A percentile compares a stretch with the other conserved stretches of the same genome.
phyloP scores from a whole-genome alignment of 2,329 filamentous ascomycete genomes.

The Claviceps pusilla region DNA sequence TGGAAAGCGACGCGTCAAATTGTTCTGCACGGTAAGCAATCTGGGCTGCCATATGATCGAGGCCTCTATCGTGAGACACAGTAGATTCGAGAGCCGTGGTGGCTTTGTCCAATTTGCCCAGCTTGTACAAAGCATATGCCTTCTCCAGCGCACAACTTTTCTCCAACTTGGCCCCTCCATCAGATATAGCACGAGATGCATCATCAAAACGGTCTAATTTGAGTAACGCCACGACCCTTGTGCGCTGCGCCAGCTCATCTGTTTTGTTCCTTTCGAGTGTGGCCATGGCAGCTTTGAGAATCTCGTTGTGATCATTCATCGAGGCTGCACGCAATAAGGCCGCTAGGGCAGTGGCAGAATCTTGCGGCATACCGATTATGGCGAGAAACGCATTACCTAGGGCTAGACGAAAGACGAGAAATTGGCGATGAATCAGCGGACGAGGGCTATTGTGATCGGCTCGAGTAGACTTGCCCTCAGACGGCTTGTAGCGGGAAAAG shows the following conservation, averaged over 20 bases:
- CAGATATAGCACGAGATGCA: conserved; percentile 52
- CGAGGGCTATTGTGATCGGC: not conserved
- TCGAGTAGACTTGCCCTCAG: not conserved
- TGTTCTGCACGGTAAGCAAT: conserved; percentile 60
- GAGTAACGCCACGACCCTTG: conserved; percentile 58
- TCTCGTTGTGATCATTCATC: conserved; percentile 58
- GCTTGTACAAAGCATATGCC: conserved; percentile 74
- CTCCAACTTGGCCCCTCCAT: conserved; percentile 46
- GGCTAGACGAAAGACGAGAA: not conserved
- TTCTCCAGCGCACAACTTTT: conserved; percentile 51
- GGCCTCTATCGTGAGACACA: conserved; percentile 19
- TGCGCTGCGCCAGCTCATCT: conserved; percentile 47
- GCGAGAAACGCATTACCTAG: not conserved
- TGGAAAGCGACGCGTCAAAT: conserved; percentile 48
- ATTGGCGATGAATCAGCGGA: not conserved
- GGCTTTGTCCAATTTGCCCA: conserved; percentile 54
- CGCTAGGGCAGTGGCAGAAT: conserved; percentile 35
- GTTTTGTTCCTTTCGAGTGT: conserved; percentile 46
- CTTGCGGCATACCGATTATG: conserved; percentile 23
- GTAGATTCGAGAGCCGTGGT: conserved; percentile 25
- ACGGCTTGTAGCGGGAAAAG: not conserved
- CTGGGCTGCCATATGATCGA: conserved; percentile 45
- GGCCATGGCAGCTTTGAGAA: conserved; percentile 49
- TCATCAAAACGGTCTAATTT: conserved; percentile 75
- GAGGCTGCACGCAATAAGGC: conserved; percentile 38